These are phyloP conservation scores for Didymella exigua DNA, from an alignment of 2,329 filamentous ascomycete genomes.

Conservation along the genomic window DNA sequence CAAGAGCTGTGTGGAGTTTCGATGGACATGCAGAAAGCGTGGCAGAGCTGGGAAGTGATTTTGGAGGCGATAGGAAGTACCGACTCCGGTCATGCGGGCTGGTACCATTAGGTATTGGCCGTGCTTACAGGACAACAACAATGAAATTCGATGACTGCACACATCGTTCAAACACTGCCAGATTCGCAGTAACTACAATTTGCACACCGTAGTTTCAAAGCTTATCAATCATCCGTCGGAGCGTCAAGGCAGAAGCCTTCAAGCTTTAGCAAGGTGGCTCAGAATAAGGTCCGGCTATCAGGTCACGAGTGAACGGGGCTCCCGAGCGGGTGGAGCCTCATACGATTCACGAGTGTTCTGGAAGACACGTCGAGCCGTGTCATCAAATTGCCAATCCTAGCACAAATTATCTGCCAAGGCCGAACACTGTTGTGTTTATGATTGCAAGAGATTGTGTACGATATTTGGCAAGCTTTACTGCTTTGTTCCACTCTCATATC, in stretches of 20 bases:
- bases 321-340: slow-evolving; percentile 25
- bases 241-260: no score
- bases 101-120: background rate
- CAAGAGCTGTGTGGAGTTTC: slow-evolving; percentile 1
- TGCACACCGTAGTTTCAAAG: slow-evolving; percentile 1
- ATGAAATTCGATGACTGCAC: background rate
- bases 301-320: slow-evolving; percentile 23
- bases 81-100: background rate
- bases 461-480: background rate
- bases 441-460: background rate
- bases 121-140: background rate
- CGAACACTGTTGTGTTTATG: background rate
- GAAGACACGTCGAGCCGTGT: slow-evolving; percentile 20
- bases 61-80: slow-evolving; percentile 3
- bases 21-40: background rate
- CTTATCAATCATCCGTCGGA: slow-evolving; percentile 3
- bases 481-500: background rate
- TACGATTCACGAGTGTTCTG: slow-evolving; percentile 24
- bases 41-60: background rate
- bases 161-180: background rate
- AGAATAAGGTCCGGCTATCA: slow-evolving; percentile 17
- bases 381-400: slow-evolving; percentile 19
- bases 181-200: background rate
- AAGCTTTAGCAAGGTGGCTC: slow-evolving; percentile 12
- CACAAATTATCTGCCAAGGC: slow-evolving; percentile 3